Base-by-base conservation (phyloP, 257 asterid species). In the Jacaranda copaia region DNA sequence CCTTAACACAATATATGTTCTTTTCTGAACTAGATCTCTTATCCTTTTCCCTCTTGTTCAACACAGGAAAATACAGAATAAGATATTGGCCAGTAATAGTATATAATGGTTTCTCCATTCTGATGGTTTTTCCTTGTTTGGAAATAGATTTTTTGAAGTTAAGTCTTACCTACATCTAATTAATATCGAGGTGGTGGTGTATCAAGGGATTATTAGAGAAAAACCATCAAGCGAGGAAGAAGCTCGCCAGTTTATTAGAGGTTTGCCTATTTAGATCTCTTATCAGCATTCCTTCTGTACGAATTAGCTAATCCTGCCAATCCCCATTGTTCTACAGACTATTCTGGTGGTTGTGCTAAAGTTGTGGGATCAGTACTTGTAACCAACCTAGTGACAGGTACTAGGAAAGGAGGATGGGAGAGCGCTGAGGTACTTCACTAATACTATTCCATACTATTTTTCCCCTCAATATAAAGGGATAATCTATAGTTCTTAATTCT, bases 311-410 rank as follows among this genome's bases (percentile, higher is more conserved):
- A 69, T 59, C 43, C 56, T 71, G 15, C 42, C 53, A 45, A 9
- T 60, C 6, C 6, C 51, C 38, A 6, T 77, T 77, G 19, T 66
- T 69, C 66, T 78, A 32, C 89, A 93, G 97, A 87, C 58, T 92
- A 94, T 83, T 94, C 98, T 55, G 92, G 97, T 49, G 87, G 97
- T 74, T 92, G 86, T 35, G 94, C 91, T 75, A 53, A 84, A 35
- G 97, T 94, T 77, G 92, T 90, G 80, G 97, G 98, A 78, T 94
- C 97, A 9, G 87, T 94, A 14, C 79, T 88, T 38, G 92, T 92
- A 69, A 81, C 94, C 56, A 94, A 94, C 85, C 84, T 94, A 68
- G 83, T 73, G 59, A 89, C 92, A 14, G 97, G 98, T 49, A 77
- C 68, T 46, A 82, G 96, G 77, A 83, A 72, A 87, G 93, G 94